Base-by-base conservation (phyloP, 2,329 filamentous ascomycete species). In the Cladosporium sp. region DNA sequence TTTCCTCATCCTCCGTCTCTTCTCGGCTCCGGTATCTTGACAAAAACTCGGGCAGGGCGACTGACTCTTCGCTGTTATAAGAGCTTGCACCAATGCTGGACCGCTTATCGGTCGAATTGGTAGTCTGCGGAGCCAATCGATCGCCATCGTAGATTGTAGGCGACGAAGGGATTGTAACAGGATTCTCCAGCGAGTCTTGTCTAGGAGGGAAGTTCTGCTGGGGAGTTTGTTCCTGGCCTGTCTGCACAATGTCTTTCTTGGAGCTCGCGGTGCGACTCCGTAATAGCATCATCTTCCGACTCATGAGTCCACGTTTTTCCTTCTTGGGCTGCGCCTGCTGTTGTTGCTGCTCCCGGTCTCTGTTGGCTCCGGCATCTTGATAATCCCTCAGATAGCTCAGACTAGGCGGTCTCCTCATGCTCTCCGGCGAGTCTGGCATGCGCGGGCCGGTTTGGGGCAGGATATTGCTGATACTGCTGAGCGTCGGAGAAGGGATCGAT, bases 391-490 rank as follows among this genome's bases (percentile, higher is more conserved):
- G 50, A 47, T 65, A 65, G 40, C 50, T 58, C 24, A 59, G 59
- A 43, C 62, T 66, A 27, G 62, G 63, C 19, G 63, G 62, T 29
- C 60, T 52, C 32, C 53, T 47, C 18, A 44, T 34, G 11, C 51
- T 42, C 37, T 58, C 57, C 15, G 61, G 61, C 12, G 60, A 62
- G 20, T 43, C 41, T 40, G 39, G 51, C 36, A 18, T 52, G 42
- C 13, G 48, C 42, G 32, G 32, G 17, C 43, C 53, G 83, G 65
- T 86, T 84, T 36, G 39, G 54, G 91, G 91, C 47, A 96, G 56
- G 15, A 96, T 95, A 89, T 96, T 91, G 68, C 95, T 91, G 47
- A 90, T 89, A 68, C 96, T 95, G 50, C 89, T 95, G 62, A 96
- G 75, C 2, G 91, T 95, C 41, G 91, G 91, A 53, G 89, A 95